Evolutionary conservation across 2,329 filamentous ascomycete genomes (phyloP), one percentile per base, ranked within the genome.

Genomic region (Cercospora zeae-maydis): DNA sequence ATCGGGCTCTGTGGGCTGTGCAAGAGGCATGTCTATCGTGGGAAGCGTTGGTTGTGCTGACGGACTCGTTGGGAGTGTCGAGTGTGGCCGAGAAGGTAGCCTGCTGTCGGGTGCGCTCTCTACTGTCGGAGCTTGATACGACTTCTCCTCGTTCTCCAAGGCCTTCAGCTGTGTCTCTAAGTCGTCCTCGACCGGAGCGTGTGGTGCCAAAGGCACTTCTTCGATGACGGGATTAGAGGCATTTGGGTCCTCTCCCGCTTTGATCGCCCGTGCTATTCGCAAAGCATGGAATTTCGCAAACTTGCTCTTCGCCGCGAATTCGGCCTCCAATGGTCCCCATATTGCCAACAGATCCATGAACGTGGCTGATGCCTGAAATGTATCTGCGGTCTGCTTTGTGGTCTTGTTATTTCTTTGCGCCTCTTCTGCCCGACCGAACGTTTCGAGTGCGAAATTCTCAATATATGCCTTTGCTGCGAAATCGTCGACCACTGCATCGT

Each of bases 231-330:
- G 93, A 72, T 98, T 98, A 7, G 91, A 90, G 60, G 89, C 86
- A 76, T 99, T 99, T 2, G 95, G 95, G 73, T 99, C 93, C 68
- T 91, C 88, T 59, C 92, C 92, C 42, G 93, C 90, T 73, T 93
- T 95, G 72, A 97, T 84, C 10, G 95, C 95, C 77, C 91, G 96
- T 14, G 90, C 83, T 73, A 99, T 99, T 62, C 95, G 86, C 36
- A 93, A 81, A 1, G 93, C 93, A 75, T 98, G 96, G 84, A 91
- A 99, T 77, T 98, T 99, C 45, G 93, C 92, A 75, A 91, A 99
- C 76, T 96, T 97, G 78, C 93, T 92, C 81, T 96, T 98, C 59
- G 92, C 86, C 39, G 87, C 82, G 19, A 88, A 86, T 72, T 98
- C 92, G 0, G 84, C 78, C 34, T 96, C 91, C 10, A 88, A 79